These are phyloP conservation scores for Dichomitus squalens DNA, from an alignment of 1,284 basidiomycete species.

Conservation along the genomic window DNA sequence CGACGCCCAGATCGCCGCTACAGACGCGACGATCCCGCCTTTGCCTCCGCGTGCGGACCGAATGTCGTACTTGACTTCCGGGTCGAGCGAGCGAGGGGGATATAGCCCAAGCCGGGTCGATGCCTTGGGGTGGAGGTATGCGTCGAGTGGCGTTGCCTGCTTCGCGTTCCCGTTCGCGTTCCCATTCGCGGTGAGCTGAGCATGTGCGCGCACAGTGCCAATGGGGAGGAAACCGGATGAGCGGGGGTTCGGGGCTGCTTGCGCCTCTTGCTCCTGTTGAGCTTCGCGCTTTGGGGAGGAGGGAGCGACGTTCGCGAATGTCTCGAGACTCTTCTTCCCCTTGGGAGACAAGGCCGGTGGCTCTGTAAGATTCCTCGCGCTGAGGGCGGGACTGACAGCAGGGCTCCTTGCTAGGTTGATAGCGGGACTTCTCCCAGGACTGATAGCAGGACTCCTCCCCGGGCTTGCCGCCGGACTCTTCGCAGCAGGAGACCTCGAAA, in stretches of 20 bases:
- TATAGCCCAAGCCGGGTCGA: constrained; percentile 31
- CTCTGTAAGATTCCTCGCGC: neutral
- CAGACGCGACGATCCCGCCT: constrained; percentile 75
- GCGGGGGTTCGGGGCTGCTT: constrained; percentile 60
- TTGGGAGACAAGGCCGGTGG: neutral
- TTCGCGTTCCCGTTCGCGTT: constrained; percentile 1
- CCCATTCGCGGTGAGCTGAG: neutral
- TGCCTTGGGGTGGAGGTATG: constrained; percentile 15
- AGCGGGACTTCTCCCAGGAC: neutral
- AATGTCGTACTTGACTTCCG: constrained; percentile 68
- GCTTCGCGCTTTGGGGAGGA: neutral
- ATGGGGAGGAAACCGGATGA: constrained; percentile 76
- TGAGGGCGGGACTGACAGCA: constrained; percentile 7
- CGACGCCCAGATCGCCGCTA: constrained; percentile 73
- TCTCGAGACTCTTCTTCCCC: neutral
- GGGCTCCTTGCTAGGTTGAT: constrained; percentile 2
- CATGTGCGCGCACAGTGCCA: constrained; percentile 41
- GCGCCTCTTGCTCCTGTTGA: constrained; percentile 23
- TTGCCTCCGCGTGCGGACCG: constrained; percentile 77
- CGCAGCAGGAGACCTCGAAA: neutral
- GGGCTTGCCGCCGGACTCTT: neutral
- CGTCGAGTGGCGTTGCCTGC: constrained; percentile 12
- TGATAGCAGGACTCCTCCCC: neutral
- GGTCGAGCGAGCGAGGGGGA: constrained; percentile 40
- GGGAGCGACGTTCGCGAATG: neutral